A percentile compares a stretch with the other conserved stretches of the same genome.
These are phyloP conservation scores for Isabelozyma heimii DNA, from an alignment of 805 yeast species.

Conservation along the genomic window DNA sequence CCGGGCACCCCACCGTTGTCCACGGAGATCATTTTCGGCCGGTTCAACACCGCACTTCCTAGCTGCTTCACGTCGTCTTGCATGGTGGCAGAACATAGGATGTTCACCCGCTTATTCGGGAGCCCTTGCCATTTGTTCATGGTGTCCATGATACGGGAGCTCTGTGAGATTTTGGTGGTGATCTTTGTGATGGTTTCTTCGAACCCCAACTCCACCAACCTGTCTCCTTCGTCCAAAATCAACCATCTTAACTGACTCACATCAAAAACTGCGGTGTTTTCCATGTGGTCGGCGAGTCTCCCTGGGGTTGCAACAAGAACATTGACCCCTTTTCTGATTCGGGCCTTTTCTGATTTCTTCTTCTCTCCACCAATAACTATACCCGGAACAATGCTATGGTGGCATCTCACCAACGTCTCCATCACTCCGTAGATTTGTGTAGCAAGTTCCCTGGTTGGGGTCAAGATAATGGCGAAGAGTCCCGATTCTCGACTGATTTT, in stretches of 20 bases:
- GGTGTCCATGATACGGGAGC: conserved; percentile 37
- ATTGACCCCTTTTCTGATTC: conserved; percentile 93
- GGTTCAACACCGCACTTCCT: conserved; percentile 71
- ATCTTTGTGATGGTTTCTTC: conserved; percentile 88
- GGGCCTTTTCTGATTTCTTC: conserved; percentile 93
- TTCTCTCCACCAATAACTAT: conserved; percentile 98
- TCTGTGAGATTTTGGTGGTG: conserved; percentile 52
- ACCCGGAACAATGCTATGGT: conserved; percentile 91
- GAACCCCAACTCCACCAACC: conserved; percentile 92
- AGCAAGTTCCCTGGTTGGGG: conserved; percentile 96
- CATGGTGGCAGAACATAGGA: conserved; percentile 93
- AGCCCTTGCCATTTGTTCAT: conserved; percentile 48
- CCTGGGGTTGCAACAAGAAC: conserved; percentile 98
- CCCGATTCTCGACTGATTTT: conserved; percentile 66
- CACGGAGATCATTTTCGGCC: conserved; percentile 67
- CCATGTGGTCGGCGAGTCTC: conserved; percentile 89
- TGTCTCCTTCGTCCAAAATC: conserved; percentile 96
- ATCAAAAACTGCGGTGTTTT: conserved; percentile 76
- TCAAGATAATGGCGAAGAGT: conserved; percentile 79
- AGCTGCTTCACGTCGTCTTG: conserved; percentile 75
- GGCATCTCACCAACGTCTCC: conserved; percentile 67
- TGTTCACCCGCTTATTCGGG: conserved; percentile 70
- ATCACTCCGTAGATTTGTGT: conserved; percentile 83
- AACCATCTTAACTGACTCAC: conserved; percentile 76
- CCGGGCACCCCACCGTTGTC: conserved; percentile 20